Base-by-base conservation (phyloP, 495 filamentous ascomycete species). In the Penicillium nucicola region DNA sequence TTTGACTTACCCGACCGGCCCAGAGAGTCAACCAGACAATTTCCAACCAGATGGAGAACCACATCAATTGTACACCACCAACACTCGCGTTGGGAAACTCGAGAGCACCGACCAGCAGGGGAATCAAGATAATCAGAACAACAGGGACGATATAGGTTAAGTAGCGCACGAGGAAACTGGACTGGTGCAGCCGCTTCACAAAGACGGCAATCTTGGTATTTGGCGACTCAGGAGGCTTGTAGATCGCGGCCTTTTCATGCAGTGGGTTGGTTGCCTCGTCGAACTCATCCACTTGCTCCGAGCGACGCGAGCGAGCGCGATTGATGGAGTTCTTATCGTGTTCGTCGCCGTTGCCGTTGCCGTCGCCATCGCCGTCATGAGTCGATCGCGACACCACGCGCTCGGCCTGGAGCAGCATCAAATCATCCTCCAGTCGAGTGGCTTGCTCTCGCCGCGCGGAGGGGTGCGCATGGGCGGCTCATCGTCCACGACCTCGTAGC, bases 31-130 rank as follows among this genome's bases (percentile, higher is more conserved):
- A 71, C 92, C 92, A 97, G 36, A 97, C 81, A 19, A 96, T 86
- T 65, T 95, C 88, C 39, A 97, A 76, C 92, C 92, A 97, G 40
- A 97, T 88, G 36, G 87, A 85, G 54, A 97, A 97, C 92, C 92
- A 97, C 42, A 90, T 71, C 48, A 97, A 62, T 52, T 79, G 47
- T 2, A 96, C 89, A 30, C 84, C 90, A 2, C 91, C 92, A 7
- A 89, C 84, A 15, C 72, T 84, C 3, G 87, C 81, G 23, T 82
- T 62, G 9, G 77, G 75, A 56, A 84, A 88, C 6, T 81, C 61
- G 28, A 92, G 75, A 3, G 79, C 78, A 8, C 89, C 92, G 23
- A 98, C 67, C 4, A 98, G 77, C 37, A 95, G 65, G 0, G 93
- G 93, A 31, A 95, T 82, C 47, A 96, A 68, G 20, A 98, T 69